Conservation (phyloP, 2,329 filamentous ascomycete species). For the Pseudogymnoascus sp. region DNA sequence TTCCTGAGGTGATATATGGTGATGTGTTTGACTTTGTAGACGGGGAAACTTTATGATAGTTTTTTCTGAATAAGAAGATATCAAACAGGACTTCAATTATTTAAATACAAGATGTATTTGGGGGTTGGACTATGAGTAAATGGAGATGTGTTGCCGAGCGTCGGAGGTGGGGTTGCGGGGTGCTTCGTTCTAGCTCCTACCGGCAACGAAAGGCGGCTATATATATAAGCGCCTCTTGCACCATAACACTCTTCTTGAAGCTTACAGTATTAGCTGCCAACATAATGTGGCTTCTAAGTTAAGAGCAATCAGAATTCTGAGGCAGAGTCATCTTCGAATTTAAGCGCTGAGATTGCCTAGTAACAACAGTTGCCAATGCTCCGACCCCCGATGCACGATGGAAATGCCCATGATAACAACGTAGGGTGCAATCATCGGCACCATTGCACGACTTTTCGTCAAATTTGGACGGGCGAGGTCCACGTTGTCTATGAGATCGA, state of each 20-base stretch:
- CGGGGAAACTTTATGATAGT: not conserved
- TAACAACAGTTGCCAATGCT: not conserved
- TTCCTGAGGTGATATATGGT: not conserved
- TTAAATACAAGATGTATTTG: not conserved
- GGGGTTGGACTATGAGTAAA: not conserved
- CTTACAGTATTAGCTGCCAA: not conserved
- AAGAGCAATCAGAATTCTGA: not conserved
- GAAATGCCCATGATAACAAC: not conserved
- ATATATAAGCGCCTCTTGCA: conserved; percentile 8
- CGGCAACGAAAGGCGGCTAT: conserved; percentile 9
- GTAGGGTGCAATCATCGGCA: not conserved
- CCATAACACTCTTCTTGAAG: not conserved
- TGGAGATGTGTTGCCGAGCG: not conserved
- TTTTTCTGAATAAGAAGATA: not conserved
- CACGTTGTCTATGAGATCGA: not conserved
- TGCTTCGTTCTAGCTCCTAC: not conserved
- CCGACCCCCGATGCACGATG: not conserved
- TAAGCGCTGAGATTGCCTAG: not conserved
- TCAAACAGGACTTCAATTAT: not conserved
- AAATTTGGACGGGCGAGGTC: not conserved
- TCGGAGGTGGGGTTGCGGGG: conserved; percentile 7
- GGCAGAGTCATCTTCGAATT: not conserved
- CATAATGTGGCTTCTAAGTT: not conserved
- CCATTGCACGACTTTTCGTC: not conserved
- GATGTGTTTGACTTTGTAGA: not conserved